Evolutionary conservation across 1,139 yeast species (phyloP), one percentile per base, ranked within the genome.

Genomic region (Taphrina deformans): DNA sequence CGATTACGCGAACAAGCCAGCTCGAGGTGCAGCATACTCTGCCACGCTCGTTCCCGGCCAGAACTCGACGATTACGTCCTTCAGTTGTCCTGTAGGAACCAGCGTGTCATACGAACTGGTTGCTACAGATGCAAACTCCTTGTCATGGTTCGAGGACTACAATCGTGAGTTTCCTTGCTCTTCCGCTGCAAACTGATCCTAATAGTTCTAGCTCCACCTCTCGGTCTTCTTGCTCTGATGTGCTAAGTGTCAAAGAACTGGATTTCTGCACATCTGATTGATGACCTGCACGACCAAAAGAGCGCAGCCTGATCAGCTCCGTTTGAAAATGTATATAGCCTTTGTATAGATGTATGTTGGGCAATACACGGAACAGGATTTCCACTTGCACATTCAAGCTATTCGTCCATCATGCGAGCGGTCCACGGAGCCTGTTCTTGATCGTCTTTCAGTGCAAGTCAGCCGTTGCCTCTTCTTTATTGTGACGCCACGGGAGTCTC

Each of bases 111-210:
- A 59, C 33, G 63, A 59, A 21, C 29, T 59, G 23, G 63, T 50
- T 7, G 56, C 63, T 12, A 38, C 63, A 18, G 48, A 48, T 40
- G 14, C 53, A n/a, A 40, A 59, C 48, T 18, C 53, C 23, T 26
- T 55, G 10, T 27, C 51, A 21, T 55, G 60, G 60, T 61, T 61
- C 40, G 53, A 61, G 53, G 65, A 61, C 35, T 61, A 61, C 53
- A 61, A 61, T 44, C 65, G 55, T 51, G 31, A 51, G 55, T 14
- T 2, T 5, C 26, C 23, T 12, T 16, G 6, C 1, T 48, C 35
- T 26, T 16, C 21, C n/a, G n/a, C n/a, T 18, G 23, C 6, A n/a
- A 27, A 26, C 3, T 12, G 10, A 24, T 7, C 5, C 53, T 48
- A 10, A 48, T 16, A 2, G n/a, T 10, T 24, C 26, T 33, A 51